Conservation (phyloP, 2,329 filamentous ascomycete species). For the Nemania bipapillata region DNA sequence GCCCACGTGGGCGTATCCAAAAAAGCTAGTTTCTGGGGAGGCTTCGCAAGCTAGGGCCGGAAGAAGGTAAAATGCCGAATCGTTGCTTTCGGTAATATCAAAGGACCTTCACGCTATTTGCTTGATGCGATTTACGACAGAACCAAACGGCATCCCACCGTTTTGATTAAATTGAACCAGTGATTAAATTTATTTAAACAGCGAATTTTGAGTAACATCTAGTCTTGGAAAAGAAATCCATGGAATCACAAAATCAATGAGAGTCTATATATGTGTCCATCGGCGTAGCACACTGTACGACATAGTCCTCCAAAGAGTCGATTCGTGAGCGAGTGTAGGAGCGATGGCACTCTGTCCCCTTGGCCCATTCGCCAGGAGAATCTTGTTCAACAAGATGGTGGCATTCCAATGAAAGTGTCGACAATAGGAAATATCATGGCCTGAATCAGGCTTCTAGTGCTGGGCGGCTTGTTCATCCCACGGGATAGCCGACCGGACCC, state of each 20-base stretch:
- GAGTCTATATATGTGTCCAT: not conserved
- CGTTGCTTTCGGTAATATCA: not conserved
- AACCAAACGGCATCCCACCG: not conserved
- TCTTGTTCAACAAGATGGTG: conserved; percentile 1
- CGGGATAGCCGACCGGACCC: conserved; percentile 31
- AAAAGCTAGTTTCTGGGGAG: too few species aligned
- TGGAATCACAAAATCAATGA: not conserved
- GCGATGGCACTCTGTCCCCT: not conserved
- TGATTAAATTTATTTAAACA: not conserved
- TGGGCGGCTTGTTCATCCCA: conserved; percentile 27
- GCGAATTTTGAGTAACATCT: too few species aligned
- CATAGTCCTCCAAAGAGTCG: not conserved
- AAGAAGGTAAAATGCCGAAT: not conserved
- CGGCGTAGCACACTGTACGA: not conserved
- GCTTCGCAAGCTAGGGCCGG: conserved; percentile 31
- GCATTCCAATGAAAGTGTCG: not conserved
- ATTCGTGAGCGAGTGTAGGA: not conserved
- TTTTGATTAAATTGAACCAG: not conserved
- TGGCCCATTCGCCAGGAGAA: not conserved
- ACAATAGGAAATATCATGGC: conserved; percentile 20
- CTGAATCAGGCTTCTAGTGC: conserved; percentile 21
- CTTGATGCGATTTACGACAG: not conserved
- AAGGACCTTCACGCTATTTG: not conserved
- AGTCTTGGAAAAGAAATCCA: not conserved
- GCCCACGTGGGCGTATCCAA: not conserved